Base-by-base conservation (phyloP, 2,329 filamentous ascomycete genomes). In the Hymenotorrendiella dingleyae region DNA sequence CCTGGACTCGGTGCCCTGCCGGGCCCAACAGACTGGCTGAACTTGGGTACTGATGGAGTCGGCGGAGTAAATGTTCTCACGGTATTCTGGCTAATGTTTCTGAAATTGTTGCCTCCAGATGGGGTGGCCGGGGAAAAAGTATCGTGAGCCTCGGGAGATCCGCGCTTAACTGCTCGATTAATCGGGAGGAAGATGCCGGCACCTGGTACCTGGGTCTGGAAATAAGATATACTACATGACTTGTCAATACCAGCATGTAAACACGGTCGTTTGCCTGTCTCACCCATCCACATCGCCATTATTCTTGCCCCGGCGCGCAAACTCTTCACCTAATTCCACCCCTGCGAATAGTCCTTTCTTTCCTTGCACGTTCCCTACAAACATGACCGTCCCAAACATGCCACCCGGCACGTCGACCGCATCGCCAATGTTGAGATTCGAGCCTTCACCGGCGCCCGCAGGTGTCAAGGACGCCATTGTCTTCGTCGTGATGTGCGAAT, bases 271-370 rank as follows among this genome's bases (percentile, higher is more conserved):
- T 53, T 52, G 50, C 60, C 32, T 53, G 48, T 63, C 78, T 66
- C 73, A 91, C 86, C 91, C 93, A 55, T 97, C 91, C 42, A 97
- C 93, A 64, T 95, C 90, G 50, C 93, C 93, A 58, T 78, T 94
- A 61, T 98, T 98, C 72, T 98, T 98, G 24, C 93, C 93, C 60
- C 84, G 79, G 39, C 74, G 65, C 24, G 89, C 86, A 68, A 84
- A 94, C 54, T 94, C 86, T 40, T 78, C 71, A 57, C 83, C 80
- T 50, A 98, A 73, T 65, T 98, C 93, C 26, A 98, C 86, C 34
- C 93, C 93, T 23, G 87, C 89, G 70, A 98, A 98, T 16, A 78
- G 77, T 38, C 93, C 93, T 54, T 85, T 88, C 70, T 95, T 96
- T 50, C 90, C 90, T 55, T 82, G 78, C 29, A 98, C 91, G 28